phyloP scores from a whole-genome alignment of 306 rosid genomes.

The Crataegus laevigata region DNA sequence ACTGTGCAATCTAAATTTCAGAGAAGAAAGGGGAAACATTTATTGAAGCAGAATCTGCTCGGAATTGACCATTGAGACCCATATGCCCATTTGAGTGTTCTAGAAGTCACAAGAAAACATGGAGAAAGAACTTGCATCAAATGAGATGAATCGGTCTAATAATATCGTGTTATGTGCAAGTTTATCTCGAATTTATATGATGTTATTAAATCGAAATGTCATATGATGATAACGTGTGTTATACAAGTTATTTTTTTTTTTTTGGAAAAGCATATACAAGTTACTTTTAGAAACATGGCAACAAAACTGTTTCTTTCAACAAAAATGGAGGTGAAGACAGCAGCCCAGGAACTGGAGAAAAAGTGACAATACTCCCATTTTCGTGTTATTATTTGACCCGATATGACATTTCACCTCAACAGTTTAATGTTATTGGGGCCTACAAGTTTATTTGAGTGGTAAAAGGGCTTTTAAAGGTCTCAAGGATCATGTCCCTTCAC shows the following conservation, averaged over 20 bases:
- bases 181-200: accelerated
- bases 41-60: slow-evolving; percentile 24
- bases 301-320: background rate
- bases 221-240: accelerated
- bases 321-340: slow-evolving; percentile 1
- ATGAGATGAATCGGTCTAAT: background rate
- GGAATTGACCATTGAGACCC: slow-evolving; percentile 3
- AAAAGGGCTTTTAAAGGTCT: slow-evolving; percentile 22
- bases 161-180: too few relatives aligned
- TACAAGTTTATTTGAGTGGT: slow-evolving; percentile 35
- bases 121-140: background rate
- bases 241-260: too few relatives aligned
- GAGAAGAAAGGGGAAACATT: slow-evolving; percentile 17
- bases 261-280: too few relatives aligned
- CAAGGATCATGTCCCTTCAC: slow-evolving; percentile 15
- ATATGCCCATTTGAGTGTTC: background rate
- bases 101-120: background rate
- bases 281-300: background rate
- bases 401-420: slow-evolving; percentile 49
- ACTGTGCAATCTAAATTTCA: slow-evolving; percentile 19
- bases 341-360: slow-evolving; percentile 36
- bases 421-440: slow-evolving; percentile 41
- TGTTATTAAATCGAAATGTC: too few relatives aligned
- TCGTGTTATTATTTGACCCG: slow-evolving; percentile 36
- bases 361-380: slow-evolving; percentile 46